Conservation (phyloP, 2,329 filamentous ascomycete genomes). For the Tolypocladium amazonense region DNA sequence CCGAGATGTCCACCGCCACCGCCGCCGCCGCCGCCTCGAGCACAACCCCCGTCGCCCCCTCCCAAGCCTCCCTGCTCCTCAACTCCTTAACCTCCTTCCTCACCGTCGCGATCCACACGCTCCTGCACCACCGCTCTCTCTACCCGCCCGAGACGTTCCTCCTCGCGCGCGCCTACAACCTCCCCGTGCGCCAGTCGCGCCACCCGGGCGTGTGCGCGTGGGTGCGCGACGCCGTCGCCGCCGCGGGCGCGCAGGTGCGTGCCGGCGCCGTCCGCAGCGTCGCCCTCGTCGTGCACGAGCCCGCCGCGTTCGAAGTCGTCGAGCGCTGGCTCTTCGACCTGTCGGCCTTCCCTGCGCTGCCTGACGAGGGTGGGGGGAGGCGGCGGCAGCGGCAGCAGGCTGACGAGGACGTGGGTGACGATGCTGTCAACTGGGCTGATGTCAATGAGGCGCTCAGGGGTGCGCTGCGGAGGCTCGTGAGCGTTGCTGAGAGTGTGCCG, state of each 20-base stretch:
- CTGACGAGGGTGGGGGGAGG: background rate
- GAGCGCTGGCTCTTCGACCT: slow-evolving; percentile 55
- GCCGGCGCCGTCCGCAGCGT: slow-evolving; percentile 37
- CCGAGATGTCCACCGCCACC: background rate
- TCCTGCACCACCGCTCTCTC: slow-evolving; percentile 71
- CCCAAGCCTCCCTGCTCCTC: slow-evolving; percentile 39
- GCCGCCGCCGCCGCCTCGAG: background rate
- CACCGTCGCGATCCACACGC: slow-evolving; percentile 71
- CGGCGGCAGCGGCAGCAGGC: slow-evolving; percentile 2
- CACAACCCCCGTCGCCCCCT: slow-evolving; percentile 18
- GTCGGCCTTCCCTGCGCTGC: slow-evolving; percentile 27
- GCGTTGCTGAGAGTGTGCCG: slow-evolving; percentile 45
- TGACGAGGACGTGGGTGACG: slow-evolving; percentile 12
- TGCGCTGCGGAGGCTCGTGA: slow-evolving; percentile 51
- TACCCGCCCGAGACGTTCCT: slow-evolving; percentile 74
- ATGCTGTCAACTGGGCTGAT: slow-evolving; percentile 41
- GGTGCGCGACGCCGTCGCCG: slow-evolving; percentile 70
- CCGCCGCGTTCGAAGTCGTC: slow-evolving; percentile 29
- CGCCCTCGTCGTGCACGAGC: slow-evolving; percentile 36
- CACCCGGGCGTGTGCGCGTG: slow-evolving; percentile 80
- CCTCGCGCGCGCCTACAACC: slow-evolving; percentile 69
- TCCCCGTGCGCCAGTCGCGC: slow-evolving; percentile 73
- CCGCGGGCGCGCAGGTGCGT: slow-evolving; percentile 60
- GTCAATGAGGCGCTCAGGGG: slow-evolving; percentile 65
- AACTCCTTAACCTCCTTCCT: slow-evolving; percentile 69